Percentiles rank a stretch among this genome's conserved stretches.
Evolutionary conservation across 441 rosid species (phyloP).

Genomic region (Bocquillonia castaneifolia): DNA sequence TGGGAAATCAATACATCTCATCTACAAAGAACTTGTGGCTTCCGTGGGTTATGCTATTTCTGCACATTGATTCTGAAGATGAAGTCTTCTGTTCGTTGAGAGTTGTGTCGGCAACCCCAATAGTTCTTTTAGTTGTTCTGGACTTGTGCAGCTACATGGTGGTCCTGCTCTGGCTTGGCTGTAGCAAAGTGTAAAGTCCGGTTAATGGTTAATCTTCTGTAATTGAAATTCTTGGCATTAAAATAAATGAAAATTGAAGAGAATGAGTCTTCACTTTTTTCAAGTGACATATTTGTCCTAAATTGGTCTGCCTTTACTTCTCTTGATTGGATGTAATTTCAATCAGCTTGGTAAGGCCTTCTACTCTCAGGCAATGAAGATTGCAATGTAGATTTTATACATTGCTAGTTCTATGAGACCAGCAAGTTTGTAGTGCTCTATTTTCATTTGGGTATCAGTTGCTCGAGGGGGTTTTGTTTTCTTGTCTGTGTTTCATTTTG

Average conservation of each 20-base stretch:
- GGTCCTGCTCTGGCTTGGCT: slow-evolving; percentile 12
- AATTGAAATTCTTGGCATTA: slow-evolving; percentile 8
- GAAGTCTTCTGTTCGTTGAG: slow-evolving; percentile 13
- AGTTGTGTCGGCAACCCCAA: slow-evolving; percentile 8
- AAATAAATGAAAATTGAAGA: slow-evolving; percentile 17
- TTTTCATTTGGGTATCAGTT: slow-evolving; percentile 19
- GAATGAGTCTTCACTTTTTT: slow-evolving; percentile 19
- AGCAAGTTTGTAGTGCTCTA: neutral
- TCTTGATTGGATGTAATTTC: slow-evolving; percentile 26
- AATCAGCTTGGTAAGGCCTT: slow-evolving; percentile 33
- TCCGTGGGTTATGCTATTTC: slow-evolving; percentile 12
- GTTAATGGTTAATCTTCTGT: slow-evolving; percentile 22
- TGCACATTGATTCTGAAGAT: slow-evolving; percentile 14
- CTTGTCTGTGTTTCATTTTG: slow-evolving; percentile 21
- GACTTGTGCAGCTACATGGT: slow-evolving; percentile 21
- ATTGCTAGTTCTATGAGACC: neutral
- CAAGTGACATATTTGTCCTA: slow-evolving; percentile 22
- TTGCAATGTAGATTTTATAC: neutral
- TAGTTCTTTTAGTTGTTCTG: slow-evolving; percentile 12
- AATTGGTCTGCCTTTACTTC: slow-evolving; percentile 34
- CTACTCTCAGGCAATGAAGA: slow-evolving; percentile 7
- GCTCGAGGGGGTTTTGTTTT: neutral
- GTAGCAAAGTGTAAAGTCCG: slow-evolving; percentile 19
- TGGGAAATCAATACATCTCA: slow-evolving; percentile 10
- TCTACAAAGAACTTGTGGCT: slow-evolving; percentile 5